phyloP scores from a whole-genome alignment of 345 rosid genomes.

The Salix arbutifolia region DNA sequence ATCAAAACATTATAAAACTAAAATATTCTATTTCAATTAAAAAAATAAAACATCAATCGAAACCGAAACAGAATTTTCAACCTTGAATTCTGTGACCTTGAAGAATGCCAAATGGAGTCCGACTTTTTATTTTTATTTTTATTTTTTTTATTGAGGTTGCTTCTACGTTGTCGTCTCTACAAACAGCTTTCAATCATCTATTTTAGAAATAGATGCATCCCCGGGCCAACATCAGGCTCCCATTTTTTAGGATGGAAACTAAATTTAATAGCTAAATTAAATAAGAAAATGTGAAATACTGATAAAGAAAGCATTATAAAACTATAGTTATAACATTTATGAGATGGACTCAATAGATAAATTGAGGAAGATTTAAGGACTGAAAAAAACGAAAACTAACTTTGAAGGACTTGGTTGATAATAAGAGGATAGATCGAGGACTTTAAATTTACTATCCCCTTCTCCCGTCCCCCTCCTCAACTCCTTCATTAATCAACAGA shows the following conservation, averaged over 20 bases:
- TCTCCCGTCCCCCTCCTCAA: neutral
- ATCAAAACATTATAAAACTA: no score
- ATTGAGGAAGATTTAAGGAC: neutral
- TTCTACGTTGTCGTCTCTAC: neutral
- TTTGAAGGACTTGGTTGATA: neutral
- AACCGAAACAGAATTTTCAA: no score
- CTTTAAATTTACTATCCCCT: neutral
- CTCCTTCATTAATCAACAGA: neutral
- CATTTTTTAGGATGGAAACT: neutral
- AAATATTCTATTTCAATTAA: no score
- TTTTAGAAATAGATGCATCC: neutral
- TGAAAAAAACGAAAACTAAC: no score
- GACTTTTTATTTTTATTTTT: no score
- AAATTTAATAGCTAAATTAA: no score
- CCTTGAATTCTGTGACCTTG: neutral
- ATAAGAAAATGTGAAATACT: no score
- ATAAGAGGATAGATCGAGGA: neutral
- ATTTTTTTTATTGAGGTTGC: neutral
- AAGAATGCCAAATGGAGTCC: neutral
- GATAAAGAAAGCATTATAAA: no score
- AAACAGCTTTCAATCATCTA: neutral
- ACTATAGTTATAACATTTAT: no score
- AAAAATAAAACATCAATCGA: no score
- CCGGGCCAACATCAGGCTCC: neutral
- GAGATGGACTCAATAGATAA: neutral